phyloP scores from a whole-genome alignment of 805 yeast species.

The Maudiozyma turicensis region DNA sequence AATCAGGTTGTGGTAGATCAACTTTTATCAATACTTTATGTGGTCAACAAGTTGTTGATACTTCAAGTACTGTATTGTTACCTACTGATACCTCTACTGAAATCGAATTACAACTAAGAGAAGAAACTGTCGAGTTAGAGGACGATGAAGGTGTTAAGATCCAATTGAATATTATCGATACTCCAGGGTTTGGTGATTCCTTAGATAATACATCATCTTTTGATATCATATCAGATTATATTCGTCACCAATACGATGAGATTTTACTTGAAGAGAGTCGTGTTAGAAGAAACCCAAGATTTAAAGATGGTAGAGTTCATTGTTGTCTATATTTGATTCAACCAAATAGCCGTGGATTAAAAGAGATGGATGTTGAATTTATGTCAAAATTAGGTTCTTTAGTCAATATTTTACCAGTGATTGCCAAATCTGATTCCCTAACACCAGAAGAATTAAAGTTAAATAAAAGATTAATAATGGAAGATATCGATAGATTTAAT shows the following conservation, averaged over 20 bases:
- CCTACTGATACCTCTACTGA: slow-evolving; percentile 44
- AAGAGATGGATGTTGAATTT: slow-evolving; percentile 66
- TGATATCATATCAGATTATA: slow-evolving; percentile 62
- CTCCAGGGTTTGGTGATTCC: slow-evolving; percentile 76
- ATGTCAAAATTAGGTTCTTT: slow-evolving; percentile 70
- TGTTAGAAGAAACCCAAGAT: slow-evolving; percentile 76
- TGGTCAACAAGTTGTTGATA: slow-evolving; percentile 76
- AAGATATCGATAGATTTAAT: slow-evolving; percentile 61
- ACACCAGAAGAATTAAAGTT: slow-evolving; percentile 66
- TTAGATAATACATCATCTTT: slow-evolving; percentile 60
- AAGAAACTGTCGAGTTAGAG: slow-evolving; percentile 74
- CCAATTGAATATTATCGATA: slow-evolving; percentile 64
- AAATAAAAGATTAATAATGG: slow-evolving; percentile 65
- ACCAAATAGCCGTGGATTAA: slow-evolving; percentile 78
- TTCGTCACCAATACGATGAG: slow-evolving; percentile 77
- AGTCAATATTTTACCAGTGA: slow-evolving; percentile 78
- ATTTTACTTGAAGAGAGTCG: slow-evolving; percentile 71
- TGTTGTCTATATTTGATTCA: slow-evolving; percentile 66
- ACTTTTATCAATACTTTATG: slow-evolving; percentile 86
- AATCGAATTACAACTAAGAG: slow-evolving; percentile 54
- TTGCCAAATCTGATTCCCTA: slow-evolving; percentile 78
- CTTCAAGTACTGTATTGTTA: slow-evolving; percentile 47
- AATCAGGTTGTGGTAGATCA: slow-evolving; percentile 83
- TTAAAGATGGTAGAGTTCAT: slow-evolving; percentile 77
- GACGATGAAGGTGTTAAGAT: slow-evolving; percentile 82